Base-by-base conservation (phyloP, 805 yeast species). In the Spathaspora arborariae region DNA sequence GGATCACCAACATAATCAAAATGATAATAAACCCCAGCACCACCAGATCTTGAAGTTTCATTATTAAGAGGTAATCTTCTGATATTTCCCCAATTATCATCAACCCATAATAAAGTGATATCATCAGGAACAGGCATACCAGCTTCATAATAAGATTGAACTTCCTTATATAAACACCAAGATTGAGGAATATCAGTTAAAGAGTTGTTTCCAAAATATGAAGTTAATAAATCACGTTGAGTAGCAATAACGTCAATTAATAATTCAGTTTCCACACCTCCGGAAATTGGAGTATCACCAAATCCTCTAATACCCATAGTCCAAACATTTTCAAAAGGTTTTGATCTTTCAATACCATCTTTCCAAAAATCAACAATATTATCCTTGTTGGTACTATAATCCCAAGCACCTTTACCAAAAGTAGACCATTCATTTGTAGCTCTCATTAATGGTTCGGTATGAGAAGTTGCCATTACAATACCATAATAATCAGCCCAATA, bases 1-100 rank as follows among this genome's bases (percentile, higher is more conserved):
- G 64, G 64, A 35, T 57, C 59, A 7, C 63, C 64, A 20, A 59
- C 63, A 41, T 59, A 59, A 22, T 59, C 64, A 41, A 59, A 59
- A 40, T 59, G 63, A 34, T 58, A 59, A 46, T 59, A 59, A 16
- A 59, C 49, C 11, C 64, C 64, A 20, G 64, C 63, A 18, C 63
- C 64, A 15, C 64, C 64, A 11, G 51, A 22, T 41, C 64, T 46
- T 2, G 45, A 34, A 2, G 49, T 50, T 45, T 59, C 64, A 33
- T 53, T 45, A 16, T 44, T 56, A 9, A 50, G 40, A 5, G 64
- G 64, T 20, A 59, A 50, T 45, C 64, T 49, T 47, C 64, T 46
- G 20, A 58, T 53, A 41, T 59, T 59, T n/a, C 64, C 64, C 58
- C 58, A 59, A 36, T 59, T 59, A 45, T 59, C 64, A 48, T 59